These are phyloP conservation scores for Thuja plicata DNA, from an alignment of 83 land plant species.

Conservation along the genomic window DNA sequence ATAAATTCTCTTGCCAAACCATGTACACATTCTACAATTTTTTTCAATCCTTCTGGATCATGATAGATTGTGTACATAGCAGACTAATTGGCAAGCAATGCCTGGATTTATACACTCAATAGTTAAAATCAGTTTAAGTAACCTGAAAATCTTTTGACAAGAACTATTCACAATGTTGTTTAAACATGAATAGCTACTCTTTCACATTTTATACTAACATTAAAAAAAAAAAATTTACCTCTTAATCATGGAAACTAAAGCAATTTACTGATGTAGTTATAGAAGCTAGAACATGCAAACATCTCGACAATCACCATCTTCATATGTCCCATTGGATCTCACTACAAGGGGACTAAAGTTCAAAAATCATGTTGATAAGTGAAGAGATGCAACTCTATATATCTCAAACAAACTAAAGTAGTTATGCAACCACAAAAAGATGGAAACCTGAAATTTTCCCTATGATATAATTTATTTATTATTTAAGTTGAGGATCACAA, in stretches of 20 bases:
- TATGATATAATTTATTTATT: not conserved
- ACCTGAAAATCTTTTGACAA: not conserved
- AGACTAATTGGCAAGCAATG: slow-evolving; percentile 96
- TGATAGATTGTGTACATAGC: slow-evolving; percentile 99
- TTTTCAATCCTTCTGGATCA: slow-evolving; percentile 93
- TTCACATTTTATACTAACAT: no score
- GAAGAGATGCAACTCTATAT: not conserved
- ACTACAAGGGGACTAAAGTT: not conserved
- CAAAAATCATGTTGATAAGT: not conserved
- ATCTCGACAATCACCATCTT: not conserved
- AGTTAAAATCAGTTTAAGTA: not conserved
- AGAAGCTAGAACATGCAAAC: not conserved
- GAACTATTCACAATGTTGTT: not conserved
- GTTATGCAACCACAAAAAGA: not conserved
- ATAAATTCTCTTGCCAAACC: slow-evolving; percentile 86
- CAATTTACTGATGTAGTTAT: not conserved
- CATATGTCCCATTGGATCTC: not conserved
- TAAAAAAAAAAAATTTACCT: not conserved
- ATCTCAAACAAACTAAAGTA: not conserved
- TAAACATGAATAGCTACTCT: not conserved
- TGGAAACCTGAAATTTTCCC: not conserved
- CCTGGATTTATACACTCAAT: slow-evolving; percentile 41
- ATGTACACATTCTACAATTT: slow-evolving; percentile 88
- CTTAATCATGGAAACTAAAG: not conserved
- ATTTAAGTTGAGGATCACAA: not conserved